phyloP scores from a whole-genome alignment of 345 rosid species.

The Gossypium bickii region DNA sequence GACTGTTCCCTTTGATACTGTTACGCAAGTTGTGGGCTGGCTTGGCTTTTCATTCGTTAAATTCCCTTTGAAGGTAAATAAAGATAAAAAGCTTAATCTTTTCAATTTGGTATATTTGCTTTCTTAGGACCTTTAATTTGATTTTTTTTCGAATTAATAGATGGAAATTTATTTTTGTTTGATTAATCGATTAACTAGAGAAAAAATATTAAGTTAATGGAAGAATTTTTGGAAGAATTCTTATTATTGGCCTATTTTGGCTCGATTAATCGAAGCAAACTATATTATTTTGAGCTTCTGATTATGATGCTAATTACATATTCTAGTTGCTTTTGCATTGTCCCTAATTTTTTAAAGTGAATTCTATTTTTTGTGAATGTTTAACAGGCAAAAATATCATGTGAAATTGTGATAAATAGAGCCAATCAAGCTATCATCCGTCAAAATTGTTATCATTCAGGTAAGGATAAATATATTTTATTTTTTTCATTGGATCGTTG shows the following conservation, averaged over 20 bases:
- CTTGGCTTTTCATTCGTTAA: conserved; percentile 52
- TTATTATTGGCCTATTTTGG: too few species aligned
- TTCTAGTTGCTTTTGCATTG: too few species aligned
- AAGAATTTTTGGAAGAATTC: too few species aligned
- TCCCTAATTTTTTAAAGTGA: background rate
- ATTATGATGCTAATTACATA: too few species aligned
- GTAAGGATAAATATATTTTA: background rate
- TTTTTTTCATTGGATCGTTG: too few species aligned
- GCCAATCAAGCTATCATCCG: background rate
- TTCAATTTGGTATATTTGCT: background rate
- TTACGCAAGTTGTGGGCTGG: conserved; percentile 50
- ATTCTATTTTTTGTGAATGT: background rate
- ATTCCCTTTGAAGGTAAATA: conserved; percentile 61
- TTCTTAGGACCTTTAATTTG: background rate
- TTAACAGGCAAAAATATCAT: conserved; percentile 11
- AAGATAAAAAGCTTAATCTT: background rate
- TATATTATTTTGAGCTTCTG: too few species aligned
- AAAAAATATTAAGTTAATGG: too few species aligned
- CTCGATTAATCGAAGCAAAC: too few species aligned
- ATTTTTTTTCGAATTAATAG: too few species aligned
- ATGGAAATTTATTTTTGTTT: too few species aligned
- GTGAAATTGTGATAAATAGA: conserved; percentile 20
- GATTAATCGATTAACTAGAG: too few species aligned
- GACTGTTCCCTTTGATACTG: conserved; percentile 47
- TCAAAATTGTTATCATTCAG: conserved; percentile 15